Conservation (phyloP, 257 asterid genomes). For the Plantago elongata region DNA sequence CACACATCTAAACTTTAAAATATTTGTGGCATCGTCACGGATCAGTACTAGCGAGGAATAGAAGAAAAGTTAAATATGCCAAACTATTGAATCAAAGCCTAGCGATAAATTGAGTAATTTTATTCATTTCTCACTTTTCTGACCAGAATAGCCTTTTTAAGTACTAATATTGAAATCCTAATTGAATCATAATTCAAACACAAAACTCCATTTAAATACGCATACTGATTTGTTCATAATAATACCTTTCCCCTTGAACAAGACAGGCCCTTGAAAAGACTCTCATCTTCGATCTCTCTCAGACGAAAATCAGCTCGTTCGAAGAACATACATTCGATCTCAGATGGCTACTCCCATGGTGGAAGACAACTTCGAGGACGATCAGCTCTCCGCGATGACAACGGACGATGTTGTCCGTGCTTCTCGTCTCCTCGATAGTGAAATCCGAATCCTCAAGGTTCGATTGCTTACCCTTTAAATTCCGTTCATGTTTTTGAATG, state of each 20-base stretch:
- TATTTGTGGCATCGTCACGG: too few relatives aligned
- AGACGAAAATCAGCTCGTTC: not conserved
- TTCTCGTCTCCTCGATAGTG: conserved; percentile 86
- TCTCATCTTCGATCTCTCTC: not conserved
- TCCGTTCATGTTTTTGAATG: not conserved
- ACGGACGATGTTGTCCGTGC: conserved; percentile 77
- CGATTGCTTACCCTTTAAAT: not conserved
- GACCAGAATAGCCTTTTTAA: too few relatives aligned
- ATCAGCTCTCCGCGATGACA: conserved; percentile 70
- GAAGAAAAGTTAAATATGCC: too few relatives aligned
- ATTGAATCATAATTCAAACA: too few relatives aligned
- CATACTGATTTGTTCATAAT: not conserved
- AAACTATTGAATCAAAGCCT: too few relatives aligned
- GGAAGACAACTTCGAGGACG: conserved; percentile 78
- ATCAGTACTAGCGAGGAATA: too few relatives aligned
- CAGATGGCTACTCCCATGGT: conserved; percentile 85
- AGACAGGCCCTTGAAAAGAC: conserved; percentile 7
- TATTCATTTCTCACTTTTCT: too few relatives aligned
- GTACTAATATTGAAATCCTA: too few relatives aligned
- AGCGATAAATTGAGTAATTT: too few relatives aligned
- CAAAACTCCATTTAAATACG: not conserved
- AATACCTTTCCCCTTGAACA: conserved; percentile 21
- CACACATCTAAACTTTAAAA: too few relatives aligned
- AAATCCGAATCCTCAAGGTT: conserved; percentile 78
- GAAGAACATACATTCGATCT: not conserved